Conservation (phyloP, 148 eudicot species). For the Agrostemma githago region DNA sequence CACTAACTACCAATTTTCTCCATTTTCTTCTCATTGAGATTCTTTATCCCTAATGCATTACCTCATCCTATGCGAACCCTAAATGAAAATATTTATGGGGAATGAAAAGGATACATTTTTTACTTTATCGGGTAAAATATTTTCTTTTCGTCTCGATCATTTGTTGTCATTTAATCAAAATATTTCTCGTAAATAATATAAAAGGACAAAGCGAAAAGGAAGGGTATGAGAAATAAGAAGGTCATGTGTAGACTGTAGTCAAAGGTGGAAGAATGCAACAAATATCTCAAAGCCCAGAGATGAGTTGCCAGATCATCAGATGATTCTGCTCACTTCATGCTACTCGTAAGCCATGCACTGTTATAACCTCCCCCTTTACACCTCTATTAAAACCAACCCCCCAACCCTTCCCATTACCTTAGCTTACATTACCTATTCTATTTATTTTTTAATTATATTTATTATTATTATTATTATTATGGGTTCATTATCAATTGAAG, state of each 20-base stretch:
- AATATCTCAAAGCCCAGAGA: conserved; percentile 4
- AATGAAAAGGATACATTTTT: too few relatives aligned
- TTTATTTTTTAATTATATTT: neutral
- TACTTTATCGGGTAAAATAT: too few relatives aligned
- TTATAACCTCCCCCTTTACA: neutral
- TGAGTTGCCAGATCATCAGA: conserved; percentile 19
- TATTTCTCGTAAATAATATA: too few relatives aligned
- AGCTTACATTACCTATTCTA: neutral
- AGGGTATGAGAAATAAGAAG: neutral
- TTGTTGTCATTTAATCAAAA: too few relatives aligned
- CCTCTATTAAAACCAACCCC: neutral
- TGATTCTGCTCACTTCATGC: conserved; percentile 15
- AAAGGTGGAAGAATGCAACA: neutral
- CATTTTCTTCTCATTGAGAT: too few relatives aligned
- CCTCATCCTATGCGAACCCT: too few relatives aligned
- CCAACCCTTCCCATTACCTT: neutral
- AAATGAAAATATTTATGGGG: too few relatives aligned
- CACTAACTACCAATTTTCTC: too few relatives aligned
- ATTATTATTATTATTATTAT: neutral
- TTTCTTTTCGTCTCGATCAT: too few relatives aligned
- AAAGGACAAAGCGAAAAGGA: too few relatives aligned
- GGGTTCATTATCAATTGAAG: conserved; percentile 19
- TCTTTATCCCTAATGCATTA: too few relatives aligned
- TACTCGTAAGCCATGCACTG: conserved; percentile 31
- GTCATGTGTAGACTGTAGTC: conserved; percentile 6